These are phyloP conservation scores for Chlorella vulgaris DNA, from an alignment of 139 green algal species.

Conservation along the genomic window DNA sequence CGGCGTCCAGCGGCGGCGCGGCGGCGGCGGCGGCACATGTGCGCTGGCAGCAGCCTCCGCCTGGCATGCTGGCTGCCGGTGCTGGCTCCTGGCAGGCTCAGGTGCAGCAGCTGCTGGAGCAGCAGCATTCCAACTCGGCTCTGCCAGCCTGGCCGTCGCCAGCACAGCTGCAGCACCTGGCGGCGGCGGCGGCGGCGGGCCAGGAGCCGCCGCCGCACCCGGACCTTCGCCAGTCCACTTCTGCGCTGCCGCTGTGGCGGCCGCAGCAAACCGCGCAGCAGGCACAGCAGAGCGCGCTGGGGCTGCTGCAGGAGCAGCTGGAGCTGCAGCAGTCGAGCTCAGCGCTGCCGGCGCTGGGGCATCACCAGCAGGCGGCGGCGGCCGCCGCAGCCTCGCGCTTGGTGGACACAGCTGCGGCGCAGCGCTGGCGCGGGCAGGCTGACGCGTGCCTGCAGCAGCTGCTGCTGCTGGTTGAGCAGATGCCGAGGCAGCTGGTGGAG, in stretches of 20 bases:
- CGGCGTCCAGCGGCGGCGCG: not conserved
- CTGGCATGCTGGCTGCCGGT: not conserved
- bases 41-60: not conserved
- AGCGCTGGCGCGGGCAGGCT: not conserved
- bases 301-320: not conserved
- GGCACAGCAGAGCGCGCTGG: not conserved
- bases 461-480: not conserved
- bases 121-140: not conserved
- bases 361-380: not conserved
- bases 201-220: not conserved
- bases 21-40: not conserved
- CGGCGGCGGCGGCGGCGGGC: not conserved
- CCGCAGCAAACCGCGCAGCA: not conserved
- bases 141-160: not conserved
- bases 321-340: slow-evolving; percentile 1
- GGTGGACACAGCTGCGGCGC: not conserved
- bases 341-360: not conserved
- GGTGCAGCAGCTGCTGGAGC: slow-evolving; percentile 5
- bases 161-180: not conserved
- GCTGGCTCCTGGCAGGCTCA: not conserved
- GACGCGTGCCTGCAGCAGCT: not conserved
- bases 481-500: not conserved
- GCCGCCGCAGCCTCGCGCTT: not conserved
- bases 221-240: not conserved
- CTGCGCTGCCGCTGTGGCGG: not conserved